Conservation (phyloP, 129 eudicot genomes). For the Flaveria sonorensis region DNA sequence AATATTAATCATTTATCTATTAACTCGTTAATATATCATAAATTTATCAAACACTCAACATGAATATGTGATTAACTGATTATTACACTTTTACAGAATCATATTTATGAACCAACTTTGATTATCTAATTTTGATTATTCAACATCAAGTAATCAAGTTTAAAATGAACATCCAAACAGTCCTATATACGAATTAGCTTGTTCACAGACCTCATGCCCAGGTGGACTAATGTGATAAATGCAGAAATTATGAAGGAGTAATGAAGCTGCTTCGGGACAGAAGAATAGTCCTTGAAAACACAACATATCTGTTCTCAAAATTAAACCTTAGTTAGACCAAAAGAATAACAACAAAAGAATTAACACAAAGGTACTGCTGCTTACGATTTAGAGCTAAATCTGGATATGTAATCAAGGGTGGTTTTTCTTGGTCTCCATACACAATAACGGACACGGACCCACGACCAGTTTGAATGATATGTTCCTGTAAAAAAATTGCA, state of each 20-base stretch:
- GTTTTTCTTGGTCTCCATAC: constrained; percentile 93
- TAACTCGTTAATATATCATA: background rate
- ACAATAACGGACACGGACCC: constrained; percentile 94
- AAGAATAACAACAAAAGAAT: background rate
- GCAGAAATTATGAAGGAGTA: constrained; percentile 96
- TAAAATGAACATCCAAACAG: background rate
- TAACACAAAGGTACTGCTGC: constrained; percentile 24
- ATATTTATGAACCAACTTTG: background rate
- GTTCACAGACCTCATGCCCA: constrained; percentile 94
- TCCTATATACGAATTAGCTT: constrained; percentile 10
- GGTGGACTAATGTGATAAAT: constrained; percentile 99
- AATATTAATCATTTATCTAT: constrained; percentile 12
- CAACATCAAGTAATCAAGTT: constrained; percentile 12
- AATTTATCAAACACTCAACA: background rate
- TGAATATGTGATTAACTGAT: background rate
- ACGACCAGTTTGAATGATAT: constrained; percentile 64
- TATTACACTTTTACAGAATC: background rate
- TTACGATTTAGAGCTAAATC: constrained; percentile 97
- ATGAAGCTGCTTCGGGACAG: constrained; percentile 97
- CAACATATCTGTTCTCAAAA: constrained; percentile 66
- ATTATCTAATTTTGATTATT: constrained; percentile 10
- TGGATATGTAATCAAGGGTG: constrained; percentile 92
- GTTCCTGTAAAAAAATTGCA: constrained; percentile 59
- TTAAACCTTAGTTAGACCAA: background rate
- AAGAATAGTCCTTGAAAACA: constrained; percentile 99